Percentiles rank a stretch among this genome's conserved stretches.
phyloP scores from a whole-genome alignment of 305 asterid species.

The Lippia alba region DNA sequence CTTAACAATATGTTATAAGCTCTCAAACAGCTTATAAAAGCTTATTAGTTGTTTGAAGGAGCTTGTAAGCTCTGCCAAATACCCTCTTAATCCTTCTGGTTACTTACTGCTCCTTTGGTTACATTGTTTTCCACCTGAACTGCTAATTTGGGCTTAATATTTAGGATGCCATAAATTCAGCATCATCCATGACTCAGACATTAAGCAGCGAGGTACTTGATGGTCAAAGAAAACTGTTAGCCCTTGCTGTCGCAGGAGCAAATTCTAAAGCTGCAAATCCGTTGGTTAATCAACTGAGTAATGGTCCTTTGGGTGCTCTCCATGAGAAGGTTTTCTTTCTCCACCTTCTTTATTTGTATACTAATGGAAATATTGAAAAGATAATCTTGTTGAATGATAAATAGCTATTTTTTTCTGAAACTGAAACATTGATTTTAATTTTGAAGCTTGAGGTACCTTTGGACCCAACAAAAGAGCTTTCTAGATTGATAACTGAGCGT shows the following conservation, averaged over 20 bases:
- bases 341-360: conserved; percentile 13
- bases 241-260: conserved; percentile 74
- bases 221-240: conserved; percentile 80
- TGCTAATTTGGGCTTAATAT: neutral
- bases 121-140: conserved; percentile 24
- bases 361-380: conserved; percentile 1
- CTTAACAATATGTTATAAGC: too few relatives aligned
- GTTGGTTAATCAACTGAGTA: conserved; percentile 70
- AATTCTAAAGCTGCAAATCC: conserved; percentile 65
- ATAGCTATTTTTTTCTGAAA: conserved; percentile 28
- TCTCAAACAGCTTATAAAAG: too few relatives aligned
- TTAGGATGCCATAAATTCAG: conserved; percentile 87
- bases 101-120: conserved; percentile 16
- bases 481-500: conserved; percentile 75
- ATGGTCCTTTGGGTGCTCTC: conserved; percentile 78
- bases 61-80: too few relatives aligned
- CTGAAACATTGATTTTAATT: neutral
- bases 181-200: conserved; percentile 78
- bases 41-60: too few relatives aligned
- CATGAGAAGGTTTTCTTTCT: conserved; percentile 75
- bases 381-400: neutral
- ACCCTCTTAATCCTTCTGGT: conserved; percentile 4
- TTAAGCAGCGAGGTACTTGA: conserved; percentile 82
- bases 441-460: conserved; percentile 74
- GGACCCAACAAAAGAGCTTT: conserved; percentile 90